Conservation (phyloP, 306 rosid genomes). For the Astragalus membranaceus region DNA sequence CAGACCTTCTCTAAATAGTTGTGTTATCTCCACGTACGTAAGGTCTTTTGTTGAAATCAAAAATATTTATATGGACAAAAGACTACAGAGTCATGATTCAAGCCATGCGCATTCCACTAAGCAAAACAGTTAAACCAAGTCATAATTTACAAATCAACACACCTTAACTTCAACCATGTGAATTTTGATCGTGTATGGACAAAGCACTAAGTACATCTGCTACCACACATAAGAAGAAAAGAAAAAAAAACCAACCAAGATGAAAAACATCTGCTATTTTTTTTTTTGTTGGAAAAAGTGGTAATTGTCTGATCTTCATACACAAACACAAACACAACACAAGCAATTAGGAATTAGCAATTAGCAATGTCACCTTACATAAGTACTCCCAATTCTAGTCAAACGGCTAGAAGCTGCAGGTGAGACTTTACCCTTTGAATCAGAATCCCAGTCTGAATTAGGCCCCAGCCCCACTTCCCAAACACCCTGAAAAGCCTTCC, state of each 20-base stretch:
- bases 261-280: background rate
- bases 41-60: background rate
- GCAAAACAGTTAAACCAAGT: slow-evolving; percentile 20
- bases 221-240: slow-evolving; percentile 18
- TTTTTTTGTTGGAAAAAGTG: background rate
- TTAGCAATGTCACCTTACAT: slow-evolving; percentile 38
- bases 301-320: background rate
- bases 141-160: slow-evolving; percentile 24
- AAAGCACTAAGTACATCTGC: slow-evolving; percentile 37
- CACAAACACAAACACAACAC: background rate
- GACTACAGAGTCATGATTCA: background rate
- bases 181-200: slow-evolving; percentile 16
- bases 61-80: background rate
- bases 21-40: background rate
- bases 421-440: slow-evolving; percentile 22
- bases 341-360: no score
- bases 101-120: slow-evolving; percentile 3
- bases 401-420: slow-evolving; percentile 30
- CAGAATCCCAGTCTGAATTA: slow-evolving; percentile 43
- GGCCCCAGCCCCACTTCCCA: slow-evolving; percentile 50
- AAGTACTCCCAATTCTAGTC: slow-evolving; percentile 39
- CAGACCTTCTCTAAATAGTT: no score
- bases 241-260: background rate
- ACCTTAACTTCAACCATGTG: slow-evolving; percentile 13
- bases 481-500: slow-evolving; percentile 30